Conservation (phyloP, 176 grass and related monocot species). For the Neostapfia colusana region DNA sequence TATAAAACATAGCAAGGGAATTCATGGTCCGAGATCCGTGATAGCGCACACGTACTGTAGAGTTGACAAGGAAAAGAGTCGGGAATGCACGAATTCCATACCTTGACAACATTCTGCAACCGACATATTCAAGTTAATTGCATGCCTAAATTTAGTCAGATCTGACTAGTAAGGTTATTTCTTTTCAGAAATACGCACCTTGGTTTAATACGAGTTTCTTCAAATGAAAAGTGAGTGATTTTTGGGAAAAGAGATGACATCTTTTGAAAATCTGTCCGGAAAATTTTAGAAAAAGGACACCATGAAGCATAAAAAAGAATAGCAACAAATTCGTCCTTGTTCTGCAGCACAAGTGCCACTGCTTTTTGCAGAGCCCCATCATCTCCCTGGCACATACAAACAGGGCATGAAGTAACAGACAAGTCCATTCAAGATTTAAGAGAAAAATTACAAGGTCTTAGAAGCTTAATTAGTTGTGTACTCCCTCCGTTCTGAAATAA, state of each 20-base stretch:
- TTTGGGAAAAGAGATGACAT: conserved; percentile 62
- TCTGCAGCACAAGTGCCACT: conserved; percentile 65
- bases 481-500: no score
- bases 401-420: background rate
- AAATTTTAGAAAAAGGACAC: conserved; percentile 96
- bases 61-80: conserved; percentile 78
- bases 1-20: conserved; percentile 74
- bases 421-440: background rate
- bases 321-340: conserved; percentile 65
- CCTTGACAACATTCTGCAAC: conserved; percentile 79
- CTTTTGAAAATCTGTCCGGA: conserved; percentile 62
- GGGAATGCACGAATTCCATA: conserved; percentile 81
- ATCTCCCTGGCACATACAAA: conserved; percentile 55
- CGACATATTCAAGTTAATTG: conserved; percentile 26
- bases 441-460: background rate
- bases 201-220: conserved; percentile 88
- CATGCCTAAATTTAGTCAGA: background rate
- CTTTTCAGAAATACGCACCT: conserved; percentile 46
- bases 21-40: conserved; percentile 68
- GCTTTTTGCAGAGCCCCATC: conserved; percentile 64
- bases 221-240: conserved; percentile 75
- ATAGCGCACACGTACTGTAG: conserved; percentile 66
- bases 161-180: background rate
- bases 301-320: conserved; percentile 94
- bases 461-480: background rate